phyloP scores from a whole-genome alignment of 495 filamentous ascomycete species.

The Tuber borchii region DNA sequence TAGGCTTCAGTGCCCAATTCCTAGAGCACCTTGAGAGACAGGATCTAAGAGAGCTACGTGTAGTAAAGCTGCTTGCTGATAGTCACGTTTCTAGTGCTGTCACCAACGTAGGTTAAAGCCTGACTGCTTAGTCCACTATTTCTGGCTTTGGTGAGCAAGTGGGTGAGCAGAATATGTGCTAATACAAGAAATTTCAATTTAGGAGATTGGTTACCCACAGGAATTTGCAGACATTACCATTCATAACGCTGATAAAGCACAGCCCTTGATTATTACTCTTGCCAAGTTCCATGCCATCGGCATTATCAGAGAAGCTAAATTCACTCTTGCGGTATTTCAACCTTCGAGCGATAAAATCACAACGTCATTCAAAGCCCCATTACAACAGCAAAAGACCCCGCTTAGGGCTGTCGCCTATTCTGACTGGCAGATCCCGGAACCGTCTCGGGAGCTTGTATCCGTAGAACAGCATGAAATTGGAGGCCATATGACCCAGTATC shows the following conservation, averaged over 20 bases:
- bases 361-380: slow-evolving; percentile 34
- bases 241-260: slow-evolving; percentile 20
- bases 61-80: slow-evolving; percentile 40
- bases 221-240: slow-evolving; percentile 39
- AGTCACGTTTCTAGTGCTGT: not conserved
- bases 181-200: slow-evolving; percentile 10
- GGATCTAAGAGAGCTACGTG: slow-evolving; percentile 7
- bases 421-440: slow-evolving; percentile 22
- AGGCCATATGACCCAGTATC: slow-evolving; percentile 14
- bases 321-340: slow-evolving; percentile 39
- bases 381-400: slow-evolving; percentile 32
- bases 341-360: slow-evolving; percentile 37
- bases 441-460: not conserved
- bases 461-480: slow-evolving; percentile 3
- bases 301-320: slow-evolving; percentile 31
- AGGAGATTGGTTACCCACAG: slow-evolving; percentile 32
- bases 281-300: slow-evolving; percentile 35
- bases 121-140: not conserved
- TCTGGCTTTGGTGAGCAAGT: not conserved
- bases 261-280: slow-evolving; percentile 31
- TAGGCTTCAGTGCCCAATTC: slow-evolving; percentile 37
- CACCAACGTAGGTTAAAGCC: not conserved
- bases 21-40: not conserved
- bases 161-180: not conserved
- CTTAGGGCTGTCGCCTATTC: slow-evolving; percentile 39